Evolutionary conservation across 2,329 filamentous ascomycete genomes (phyloP).

Genomic region (Pseudogymnoascus sp.): DNA sequence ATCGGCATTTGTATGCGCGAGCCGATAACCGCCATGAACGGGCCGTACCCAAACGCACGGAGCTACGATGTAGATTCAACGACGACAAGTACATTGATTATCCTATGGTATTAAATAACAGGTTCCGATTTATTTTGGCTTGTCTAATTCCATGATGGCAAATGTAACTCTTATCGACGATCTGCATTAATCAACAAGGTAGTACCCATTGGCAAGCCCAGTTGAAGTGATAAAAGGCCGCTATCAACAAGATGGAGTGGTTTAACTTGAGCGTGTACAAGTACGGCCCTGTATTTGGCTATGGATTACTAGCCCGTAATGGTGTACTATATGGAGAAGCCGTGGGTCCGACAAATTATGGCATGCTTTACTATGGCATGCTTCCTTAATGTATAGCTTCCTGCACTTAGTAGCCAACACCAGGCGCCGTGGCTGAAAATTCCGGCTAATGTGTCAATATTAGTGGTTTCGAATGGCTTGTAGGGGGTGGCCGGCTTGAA

Average conservation of each 20-base stretch:
- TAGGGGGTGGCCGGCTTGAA: background rate
- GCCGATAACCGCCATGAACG: background rate
- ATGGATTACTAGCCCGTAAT: background rate
- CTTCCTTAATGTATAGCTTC: background rate
- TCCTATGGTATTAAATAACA: background rate
- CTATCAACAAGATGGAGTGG: background rate
- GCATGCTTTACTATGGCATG: background rate
- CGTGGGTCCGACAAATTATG: background rate
- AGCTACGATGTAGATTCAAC: background rate
- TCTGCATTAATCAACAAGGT: background rate
- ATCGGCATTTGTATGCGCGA: conserved; percentile 7
- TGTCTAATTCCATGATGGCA: background rate
- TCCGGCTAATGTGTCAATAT: background rate
- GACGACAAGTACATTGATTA: background rate
- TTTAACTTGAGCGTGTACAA: background rate
- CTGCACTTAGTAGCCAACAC: background rate
- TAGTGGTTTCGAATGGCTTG: background rate
- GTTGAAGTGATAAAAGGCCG: background rate
- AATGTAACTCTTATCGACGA: background rate
- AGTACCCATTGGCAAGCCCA: background rate
- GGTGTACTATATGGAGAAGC: background rate
- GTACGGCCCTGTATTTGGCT: background rate
- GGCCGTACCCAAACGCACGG: background rate
- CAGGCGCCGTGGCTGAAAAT: background rate
- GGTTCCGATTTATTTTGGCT: background rate